Conservation (phyloP, 1,284 basidiomycete genomes). For the Omphalotus olearius region DNA sequence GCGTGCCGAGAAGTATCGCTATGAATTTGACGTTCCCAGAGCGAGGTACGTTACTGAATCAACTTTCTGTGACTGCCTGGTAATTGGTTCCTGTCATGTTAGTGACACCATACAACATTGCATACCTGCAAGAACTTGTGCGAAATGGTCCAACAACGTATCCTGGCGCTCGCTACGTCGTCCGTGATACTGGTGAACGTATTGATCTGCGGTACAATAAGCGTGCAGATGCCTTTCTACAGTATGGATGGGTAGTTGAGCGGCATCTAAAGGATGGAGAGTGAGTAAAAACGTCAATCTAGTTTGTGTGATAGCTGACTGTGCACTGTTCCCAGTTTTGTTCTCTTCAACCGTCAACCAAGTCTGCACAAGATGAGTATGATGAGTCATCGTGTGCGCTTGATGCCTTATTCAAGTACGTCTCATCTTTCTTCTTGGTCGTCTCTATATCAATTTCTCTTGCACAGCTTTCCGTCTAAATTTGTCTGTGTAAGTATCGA, state of each 20-base stretch:
- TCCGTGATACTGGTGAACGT: conserved; percentile 96
- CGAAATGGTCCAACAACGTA: conserved; percentile 94
- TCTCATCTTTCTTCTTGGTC: conserved; percentile 17
- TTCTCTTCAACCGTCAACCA: conserved; percentile 98
- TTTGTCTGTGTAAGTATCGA: conserved; percentile 80
- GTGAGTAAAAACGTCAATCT: conserved; percentile 47
- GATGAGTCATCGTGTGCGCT: conserved; percentile 98
- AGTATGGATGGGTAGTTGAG: conserved; percentile 99
- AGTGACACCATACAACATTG: conserved; percentile 98
- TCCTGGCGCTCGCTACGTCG: conserved; percentile 96
- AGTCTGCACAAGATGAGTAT: conserved; percentile 99
- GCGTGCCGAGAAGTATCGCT: conserved; percentile 95
- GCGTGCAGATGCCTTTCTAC: conserved; percentile 94
- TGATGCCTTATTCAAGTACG: conserved; percentile 98
- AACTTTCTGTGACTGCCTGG: not conserved
- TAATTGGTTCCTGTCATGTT: not conserved
- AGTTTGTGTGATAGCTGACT: conserved; percentile 1
- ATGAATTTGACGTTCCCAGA: conserved; percentile 99
- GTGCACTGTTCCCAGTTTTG: conserved; percentile 52
- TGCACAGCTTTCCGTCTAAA: conserved; percentile 88
- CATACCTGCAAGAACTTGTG: conserved; percentile 93
- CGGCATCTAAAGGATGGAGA: conserved; percentile 97
- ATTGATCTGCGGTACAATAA: conserved; percentile 98
- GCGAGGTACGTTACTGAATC: conserved; percentile 57
- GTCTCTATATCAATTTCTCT: not conserved